A percentile compares a stretch with the other conserved stretches of the same genome.
Conservation (phyloP, 2,329 filamentous ascomycete genomes). For the Epichloe gansuensis region DNA sequence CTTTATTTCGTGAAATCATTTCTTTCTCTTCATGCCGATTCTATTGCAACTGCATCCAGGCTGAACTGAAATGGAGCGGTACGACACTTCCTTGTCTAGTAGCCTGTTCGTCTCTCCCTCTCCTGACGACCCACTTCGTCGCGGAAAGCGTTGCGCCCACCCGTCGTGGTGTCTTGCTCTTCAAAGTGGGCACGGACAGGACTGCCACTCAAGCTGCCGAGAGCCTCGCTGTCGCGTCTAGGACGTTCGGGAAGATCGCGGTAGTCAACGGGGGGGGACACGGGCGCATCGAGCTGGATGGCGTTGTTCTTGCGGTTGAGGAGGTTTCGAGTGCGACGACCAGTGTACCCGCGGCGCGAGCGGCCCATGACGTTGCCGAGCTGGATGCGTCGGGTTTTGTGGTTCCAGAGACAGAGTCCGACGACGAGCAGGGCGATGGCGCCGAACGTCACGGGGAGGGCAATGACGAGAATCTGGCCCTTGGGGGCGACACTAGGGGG, state of each 20-base stretch:
- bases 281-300: slow-evolving; percentile 31
- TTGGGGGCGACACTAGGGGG: slow-evolving; percentile 20
- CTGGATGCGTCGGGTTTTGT: slow-evolving; percentile 34
- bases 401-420: slow-evolving; percentile 45
- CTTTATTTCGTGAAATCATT: not conserved
- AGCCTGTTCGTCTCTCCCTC: slow-evolving; percentile 1
- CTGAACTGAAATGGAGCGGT: not conserved
- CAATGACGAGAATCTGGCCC: slow-evolving; percentile 36
- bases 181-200: slow-evolving; percentile 31
- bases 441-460: slow-evolving; percentile 37
- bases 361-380: slow-evolving; percentile 41
- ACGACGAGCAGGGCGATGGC: slow-evolving; percentile 34
- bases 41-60: not conserved
- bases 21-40: not conserved
- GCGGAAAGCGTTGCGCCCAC: slow-evolving; percentile 31
- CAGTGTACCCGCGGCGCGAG: slow-evolving; percentile 29
- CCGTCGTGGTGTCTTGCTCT: slow-evolving; percentile 21
- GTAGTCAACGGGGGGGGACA: slow-evolving; percentile 12
- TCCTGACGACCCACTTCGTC: slow-evolving; percentile 38
- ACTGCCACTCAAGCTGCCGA: slow-evolving; percentile 36
- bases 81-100: not conserved
- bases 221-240: slow-evolving; percentile 31
- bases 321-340: slow-evolving; percentile 24
- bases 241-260: slow-evolving; percentile 11
- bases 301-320: slow-evolving; percentile 24